These are phyloP conservation scores for Yamadazyma sp. DNA, from an alignment of 805 yeast genomes.

Conservation along the genomic window DNA sequence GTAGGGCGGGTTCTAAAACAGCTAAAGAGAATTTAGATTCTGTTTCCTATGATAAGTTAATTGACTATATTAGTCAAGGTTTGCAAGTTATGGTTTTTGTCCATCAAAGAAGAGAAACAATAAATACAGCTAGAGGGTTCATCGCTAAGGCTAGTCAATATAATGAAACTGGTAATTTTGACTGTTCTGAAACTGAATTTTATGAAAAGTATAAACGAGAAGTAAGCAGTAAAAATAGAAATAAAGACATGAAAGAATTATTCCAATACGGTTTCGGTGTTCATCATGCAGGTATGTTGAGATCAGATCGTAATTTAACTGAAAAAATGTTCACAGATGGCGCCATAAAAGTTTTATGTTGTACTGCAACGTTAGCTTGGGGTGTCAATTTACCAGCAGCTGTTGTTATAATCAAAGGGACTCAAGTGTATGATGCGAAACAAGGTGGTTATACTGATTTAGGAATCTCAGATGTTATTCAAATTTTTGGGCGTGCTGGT, in stretches of 20 bases:
- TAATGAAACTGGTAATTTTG: constrained; percentile 57
- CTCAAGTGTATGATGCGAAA: constrained; percentile 91
- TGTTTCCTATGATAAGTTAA: constrained; percentile 71
- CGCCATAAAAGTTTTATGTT: constrained; percentile 82
- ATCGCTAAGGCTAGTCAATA: constrained; percentile 63
- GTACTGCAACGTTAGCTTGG: constrained; percentile 99
- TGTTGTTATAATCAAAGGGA: constrained; percentile 93
- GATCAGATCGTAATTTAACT: constrained; percentile 84
- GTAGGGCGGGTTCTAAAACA: constrained; percentile 75
- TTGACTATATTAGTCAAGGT: constrained; percentile 63
- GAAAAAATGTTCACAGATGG: constrained; percentile 87
- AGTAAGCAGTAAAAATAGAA: constrained; percentile 62
- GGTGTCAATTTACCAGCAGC: constrained; percentile 99
- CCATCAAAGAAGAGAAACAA: constrained; percentile 91
- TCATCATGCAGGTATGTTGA: constrained; percentile 96
- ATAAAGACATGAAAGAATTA: constrained; percentile 76
- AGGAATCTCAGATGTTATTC: constrained; percentile 95
- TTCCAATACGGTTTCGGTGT: constrained; percentile 83
- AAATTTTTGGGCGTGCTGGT: constrained; percentile 99
- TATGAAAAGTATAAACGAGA: constrained; percentile 57
- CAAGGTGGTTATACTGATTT: constrained; percentile 92
- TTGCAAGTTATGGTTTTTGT: constrained; percentile 96
- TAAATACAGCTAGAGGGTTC: constrained; percentile 72
- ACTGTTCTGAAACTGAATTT: constrained; percentile 44
- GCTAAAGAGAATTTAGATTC: constrained; percentile 72